phyloP scores from a whole-genome alignment of 176 grass and related monocot species.

The Zoysia japonica region DNA sequence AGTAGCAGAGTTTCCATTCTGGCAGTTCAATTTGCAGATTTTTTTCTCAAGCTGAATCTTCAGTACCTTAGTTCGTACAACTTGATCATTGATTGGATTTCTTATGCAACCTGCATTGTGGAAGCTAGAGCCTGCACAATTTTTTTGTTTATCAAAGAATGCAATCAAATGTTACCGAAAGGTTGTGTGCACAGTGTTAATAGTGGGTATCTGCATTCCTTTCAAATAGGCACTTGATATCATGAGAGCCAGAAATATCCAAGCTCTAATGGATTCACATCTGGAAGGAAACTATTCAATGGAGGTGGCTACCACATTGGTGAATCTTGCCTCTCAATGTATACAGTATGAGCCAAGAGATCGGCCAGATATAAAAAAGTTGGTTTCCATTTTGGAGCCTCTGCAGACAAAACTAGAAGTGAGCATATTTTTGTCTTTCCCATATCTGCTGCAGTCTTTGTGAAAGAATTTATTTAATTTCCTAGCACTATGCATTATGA shows the following conservation, averaged over 20 bases:
- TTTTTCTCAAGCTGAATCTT: constrained; percentile 26
- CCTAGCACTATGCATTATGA: constrained; percentile 13
- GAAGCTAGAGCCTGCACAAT: background rate
- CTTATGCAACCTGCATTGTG: background rate
- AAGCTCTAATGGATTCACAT: constrained; percentile 87
- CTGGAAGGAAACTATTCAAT: constrained; percentile 88
- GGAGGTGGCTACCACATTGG: constrained; percentile 79
- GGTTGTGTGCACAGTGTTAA: constrained; percentile 1
- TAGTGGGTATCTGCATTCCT: constrained; percentile 17
- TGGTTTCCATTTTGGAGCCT: constrained; percentile 68
- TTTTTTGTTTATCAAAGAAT: background rate
- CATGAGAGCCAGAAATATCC: constrained; percentile 77
- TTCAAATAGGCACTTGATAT: constrained; percentile 78
- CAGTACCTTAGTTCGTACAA: background rate
- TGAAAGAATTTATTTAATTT: constrained; percentile 5
- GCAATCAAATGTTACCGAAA: background rate
- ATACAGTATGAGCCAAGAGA: constrained; percentile 90
- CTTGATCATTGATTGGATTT: constrained; percentile 12
- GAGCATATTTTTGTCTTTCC: constrained; percentile 26
- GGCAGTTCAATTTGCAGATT: background rate
- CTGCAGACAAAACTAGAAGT: constrained; percentile 83
- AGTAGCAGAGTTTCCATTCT: background rate
- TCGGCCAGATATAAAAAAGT: constrained; percentile 69
- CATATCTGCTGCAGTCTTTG: constrained; percentile 15
- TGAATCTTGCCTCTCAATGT: constrained; percentile 83